A percentile compares a stretch with the other conserved stretches of the same genome.
These are phyloP conservation scores for Acer yangbiense DNA, from an alignment of 345 rosid genomes.

Conservation along the genomic window DNA sequence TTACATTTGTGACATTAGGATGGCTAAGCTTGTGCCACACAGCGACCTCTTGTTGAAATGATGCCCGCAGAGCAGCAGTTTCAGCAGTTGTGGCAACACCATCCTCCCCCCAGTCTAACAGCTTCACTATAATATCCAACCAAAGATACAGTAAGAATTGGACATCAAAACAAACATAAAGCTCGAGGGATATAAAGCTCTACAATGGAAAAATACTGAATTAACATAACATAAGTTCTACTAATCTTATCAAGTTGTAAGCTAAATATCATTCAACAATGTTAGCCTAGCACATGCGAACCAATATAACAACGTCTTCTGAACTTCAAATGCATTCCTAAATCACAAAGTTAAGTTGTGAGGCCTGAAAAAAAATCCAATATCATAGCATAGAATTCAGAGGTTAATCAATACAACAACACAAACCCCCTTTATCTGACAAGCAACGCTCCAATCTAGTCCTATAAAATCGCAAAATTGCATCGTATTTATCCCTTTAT, in stretches of 20 bases:
- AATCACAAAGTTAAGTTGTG: neutral
- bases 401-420: neutral
- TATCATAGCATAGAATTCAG: neutral
- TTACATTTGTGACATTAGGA: slow-evolving; percentile 89
- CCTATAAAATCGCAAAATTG: neutral
- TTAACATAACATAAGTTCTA: neutral
- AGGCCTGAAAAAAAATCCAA: neutral
- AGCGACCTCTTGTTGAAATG: slow-evolving; percentile 87
- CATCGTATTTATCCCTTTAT: neutral
- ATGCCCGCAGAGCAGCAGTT: slow-evolving; percentile 74
- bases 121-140: slow-evolving; percentile 60
- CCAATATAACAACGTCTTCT: neutral
- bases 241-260: neutral
- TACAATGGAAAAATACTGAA: neutral
- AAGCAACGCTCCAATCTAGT: neutral
- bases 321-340: neutral
- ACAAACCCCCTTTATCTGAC: neutral
- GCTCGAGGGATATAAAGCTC: neutral
- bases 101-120: slow-evolving; percentile 93
- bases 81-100: slow-evolving; percentile 60
- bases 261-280: neutral
- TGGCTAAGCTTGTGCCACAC: slow-evolving; percentile 97
- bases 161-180: slow-evolving; percentile 5
- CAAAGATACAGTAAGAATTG: slow-evolving; percentile 3
- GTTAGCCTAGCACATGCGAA: neutral